phyloP scores from a whole-genome alignment of 768 basidiomycete genomes.

The Pleurotus ostreatus region DNA sequence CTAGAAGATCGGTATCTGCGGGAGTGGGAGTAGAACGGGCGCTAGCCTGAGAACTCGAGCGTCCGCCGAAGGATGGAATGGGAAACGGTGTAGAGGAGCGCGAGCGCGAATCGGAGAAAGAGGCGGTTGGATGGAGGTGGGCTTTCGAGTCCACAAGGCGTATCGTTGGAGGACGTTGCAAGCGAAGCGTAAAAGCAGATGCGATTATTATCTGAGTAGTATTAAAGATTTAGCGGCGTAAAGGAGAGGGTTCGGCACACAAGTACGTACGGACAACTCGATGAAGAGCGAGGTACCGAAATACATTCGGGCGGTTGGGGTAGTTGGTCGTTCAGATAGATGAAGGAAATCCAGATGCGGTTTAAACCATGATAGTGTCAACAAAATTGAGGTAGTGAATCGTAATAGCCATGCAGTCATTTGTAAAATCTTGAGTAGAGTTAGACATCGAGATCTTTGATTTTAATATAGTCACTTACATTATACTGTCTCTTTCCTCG shows the following conservation, averaged over 20 bases:
- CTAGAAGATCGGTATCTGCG: slow-evolving; percentile 54
- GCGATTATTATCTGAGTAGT: slow-evolving; percentile 41
- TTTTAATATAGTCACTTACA: slow-evolving; percentile 33
- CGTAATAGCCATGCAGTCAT: slow-evolving; percentile 55
- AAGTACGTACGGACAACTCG: slow-evolving; percentile 53
- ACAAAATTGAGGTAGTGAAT: slow-evolving; percentile 42
- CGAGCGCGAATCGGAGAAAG: slow-evolving; percentile 21
- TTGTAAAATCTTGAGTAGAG: slow-evolving; percentile 48
- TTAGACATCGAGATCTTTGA: not conserved
- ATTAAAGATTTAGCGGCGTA: not conserved
- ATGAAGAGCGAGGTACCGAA: slow-evolving; percentile 39
- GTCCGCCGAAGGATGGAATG: not conserved
- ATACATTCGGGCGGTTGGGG: slow-evolving; percentile 36
- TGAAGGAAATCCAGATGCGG: slow-evolving; percentile 35
- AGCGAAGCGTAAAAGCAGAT: slow-evolving; percentile 52
- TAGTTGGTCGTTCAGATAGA: slow-evolving; percentile 30
- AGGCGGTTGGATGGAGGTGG: slow-evolving; percentile 42
- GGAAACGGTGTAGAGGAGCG: slow-evolving; percentile 12
- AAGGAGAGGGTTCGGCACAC: not conserved
- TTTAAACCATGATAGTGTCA: slow-evolving; percentile 37
- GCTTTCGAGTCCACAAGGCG: slow-evolving; percentile 60
- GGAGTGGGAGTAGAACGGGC: slow-evolving; percentile 13
- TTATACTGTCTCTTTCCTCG: slow-evolving; percentile 61
- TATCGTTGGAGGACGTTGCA: slow-evolving; percentile 68
- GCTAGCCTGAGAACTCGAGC: slow-evolving; percentile 14